Evolutionary conservation across 306 rosid species (phyloP).

Genomic region (Medicago lupulina): DNA sequence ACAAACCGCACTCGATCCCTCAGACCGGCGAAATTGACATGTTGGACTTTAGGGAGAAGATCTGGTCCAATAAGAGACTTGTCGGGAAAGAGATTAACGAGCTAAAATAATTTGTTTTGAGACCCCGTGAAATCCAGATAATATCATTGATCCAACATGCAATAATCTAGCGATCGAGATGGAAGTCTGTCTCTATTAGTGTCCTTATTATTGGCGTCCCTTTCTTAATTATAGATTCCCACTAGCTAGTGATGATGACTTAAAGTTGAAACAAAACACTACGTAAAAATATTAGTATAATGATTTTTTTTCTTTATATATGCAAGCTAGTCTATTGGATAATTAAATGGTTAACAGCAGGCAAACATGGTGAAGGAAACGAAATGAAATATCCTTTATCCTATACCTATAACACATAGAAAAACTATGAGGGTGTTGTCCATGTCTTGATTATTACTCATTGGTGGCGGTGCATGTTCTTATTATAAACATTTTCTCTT

Average conservation of each 20-base stretch:
- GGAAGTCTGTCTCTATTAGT: neutral
- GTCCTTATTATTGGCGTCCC: neutral
- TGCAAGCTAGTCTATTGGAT: neutral
- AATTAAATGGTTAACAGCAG: constrained; percentile 10
- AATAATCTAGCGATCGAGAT: neutral
- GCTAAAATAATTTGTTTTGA: neutral
- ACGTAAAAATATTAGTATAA: neutral
- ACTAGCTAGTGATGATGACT: neutral
- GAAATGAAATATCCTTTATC: constrained; percentile 13
- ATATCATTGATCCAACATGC: neutral
- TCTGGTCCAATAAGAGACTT: no score
- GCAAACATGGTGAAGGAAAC: neutral
- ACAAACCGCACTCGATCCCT: neutral
- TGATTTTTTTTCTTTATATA: neutral
- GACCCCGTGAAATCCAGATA: neutral
- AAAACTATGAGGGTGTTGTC: neutral
- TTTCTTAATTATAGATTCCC: constrained; percentile 8
- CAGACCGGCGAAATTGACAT: no score
- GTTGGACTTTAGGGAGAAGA: no score
- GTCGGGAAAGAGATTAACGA: neutral
- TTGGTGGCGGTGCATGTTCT: neutral
- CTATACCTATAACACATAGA: neutral
- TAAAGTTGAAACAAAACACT: neutral
- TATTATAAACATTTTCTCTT: neutral
- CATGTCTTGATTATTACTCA: neutral